phyloP scores from a whole-genome alignment of 129 eudicot genomes.

The Lactuca saligna region DNA sequence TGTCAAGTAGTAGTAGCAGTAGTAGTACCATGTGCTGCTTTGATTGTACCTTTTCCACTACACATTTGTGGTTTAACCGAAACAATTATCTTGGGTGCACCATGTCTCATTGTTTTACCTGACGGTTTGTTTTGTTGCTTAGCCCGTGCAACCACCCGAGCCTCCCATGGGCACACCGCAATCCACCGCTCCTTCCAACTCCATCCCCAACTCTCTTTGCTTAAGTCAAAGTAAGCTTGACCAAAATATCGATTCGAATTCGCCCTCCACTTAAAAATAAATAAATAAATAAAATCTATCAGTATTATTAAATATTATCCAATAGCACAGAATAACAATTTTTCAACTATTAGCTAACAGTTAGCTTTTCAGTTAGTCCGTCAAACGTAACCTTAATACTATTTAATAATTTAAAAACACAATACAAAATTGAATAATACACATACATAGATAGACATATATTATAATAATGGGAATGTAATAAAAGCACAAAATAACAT shows the following conservation, averaged over 20 bases:
- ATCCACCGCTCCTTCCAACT: slow-evolving; percentile 73
- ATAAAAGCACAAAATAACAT: background rate
- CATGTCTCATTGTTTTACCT: slow-evolving; percentile 30
- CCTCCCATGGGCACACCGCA: slow-evolving; percentile 66
- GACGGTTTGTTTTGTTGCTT: slow-evolving; percentile 3
- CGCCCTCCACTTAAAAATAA: slow-evolving; percentile 57
- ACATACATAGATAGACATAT: too few species aligned
- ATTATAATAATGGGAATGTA: too few species aligned
- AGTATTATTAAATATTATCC: background rate
- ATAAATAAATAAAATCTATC: background rate
- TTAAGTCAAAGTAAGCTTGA: slow-evolving; percentile 57
- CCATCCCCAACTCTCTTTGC: slow-evolving; percentile 74
- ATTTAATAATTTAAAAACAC: too few species aligned
- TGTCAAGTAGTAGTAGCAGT: slow-evolving; percentile 12
- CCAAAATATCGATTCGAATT: slow-evolving; percentile 48
- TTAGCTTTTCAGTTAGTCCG: too few species aligned
- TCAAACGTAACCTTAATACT: too few species aligned
- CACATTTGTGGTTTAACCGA: slow-evolving; percentile 40
- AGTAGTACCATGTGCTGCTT: slow-evolving; percentile 22
- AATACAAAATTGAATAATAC: too few species aligned
- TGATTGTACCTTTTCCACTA: slow-evolving; percentile 37
- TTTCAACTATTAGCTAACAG: too few species aligned
- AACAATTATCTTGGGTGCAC: slow-evolving; percentile 36
- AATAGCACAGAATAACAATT: too few species aligned
- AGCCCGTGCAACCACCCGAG: slow-evolving; percentile 39